phyloP scores from a whole-genome alignment of 1,284 basidiomycete genomes.

The Rhodofomes roseus region DNA sequence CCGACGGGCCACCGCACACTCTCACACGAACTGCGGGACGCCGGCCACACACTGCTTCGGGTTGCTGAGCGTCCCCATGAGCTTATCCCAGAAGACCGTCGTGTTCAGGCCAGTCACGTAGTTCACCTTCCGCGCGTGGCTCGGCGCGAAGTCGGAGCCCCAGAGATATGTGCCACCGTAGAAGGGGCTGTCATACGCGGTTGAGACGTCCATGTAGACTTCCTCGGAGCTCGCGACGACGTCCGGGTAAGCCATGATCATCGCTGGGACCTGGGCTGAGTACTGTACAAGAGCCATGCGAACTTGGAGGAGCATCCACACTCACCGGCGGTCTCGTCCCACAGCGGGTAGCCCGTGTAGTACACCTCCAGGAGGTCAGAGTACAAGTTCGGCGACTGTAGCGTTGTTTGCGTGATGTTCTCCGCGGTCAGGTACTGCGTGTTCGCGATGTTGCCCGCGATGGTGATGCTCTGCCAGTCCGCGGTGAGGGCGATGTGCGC shows the following conservation, averaged over 20 bases:
- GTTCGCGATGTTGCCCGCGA: conserved; percentile 2
- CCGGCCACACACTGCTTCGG: neutral
- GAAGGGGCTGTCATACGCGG: conserved; percentile 1
- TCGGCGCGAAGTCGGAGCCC: conserved; percentile 1
- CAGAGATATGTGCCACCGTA: neutral
- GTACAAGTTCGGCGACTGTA: neutral
- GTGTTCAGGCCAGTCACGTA: neutral
- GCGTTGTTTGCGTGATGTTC: neutral
- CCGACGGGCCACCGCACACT: neutral
- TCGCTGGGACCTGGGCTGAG: neutral
- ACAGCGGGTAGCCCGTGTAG: neutral
- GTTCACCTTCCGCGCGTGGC: neutral
- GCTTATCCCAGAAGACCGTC: conserved; percentile 1
- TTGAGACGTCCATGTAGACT: conserved; percentile 3
- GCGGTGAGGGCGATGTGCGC: neutral
- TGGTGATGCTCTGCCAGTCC: neutral
- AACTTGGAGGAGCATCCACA: neutral
- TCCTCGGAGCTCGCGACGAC: neutral
- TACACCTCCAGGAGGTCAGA: neutral
- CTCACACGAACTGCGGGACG: neutral
- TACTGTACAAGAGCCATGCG: too few species aligned
- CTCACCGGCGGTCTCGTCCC: conserved; percentile 1
- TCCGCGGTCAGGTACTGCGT: conserved; percentile 1
- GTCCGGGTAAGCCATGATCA: conserved; percentile 1
- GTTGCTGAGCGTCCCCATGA: neutral